Percentiles rank a stretch among this genome's conserved stretches.
These are phyloP conservation scores for Stentor coeruleus DNA, from an alignment of 73 alveolate species.

Conservation along the genomic window DNA sequence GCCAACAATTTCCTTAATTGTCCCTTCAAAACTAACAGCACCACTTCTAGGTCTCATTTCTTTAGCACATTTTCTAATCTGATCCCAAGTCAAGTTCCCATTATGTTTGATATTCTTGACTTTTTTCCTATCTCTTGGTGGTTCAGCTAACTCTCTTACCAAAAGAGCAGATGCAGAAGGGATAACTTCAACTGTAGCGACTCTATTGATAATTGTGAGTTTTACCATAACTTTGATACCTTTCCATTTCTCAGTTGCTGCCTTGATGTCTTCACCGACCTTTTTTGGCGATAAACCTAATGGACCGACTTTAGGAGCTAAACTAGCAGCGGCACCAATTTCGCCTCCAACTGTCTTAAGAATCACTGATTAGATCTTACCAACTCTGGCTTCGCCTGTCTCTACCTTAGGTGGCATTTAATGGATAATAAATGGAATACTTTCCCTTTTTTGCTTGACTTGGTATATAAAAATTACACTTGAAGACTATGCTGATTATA, in stretches of 20 bases:
- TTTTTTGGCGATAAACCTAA: constrained; percentile 82
- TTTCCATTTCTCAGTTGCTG: constrained; percentile 55
- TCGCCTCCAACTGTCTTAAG: constrained; percentile 55
- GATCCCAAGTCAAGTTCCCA: neutral
- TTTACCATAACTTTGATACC: constrained; percentile 69
- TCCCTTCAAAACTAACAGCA: no score
- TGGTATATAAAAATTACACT: no score
- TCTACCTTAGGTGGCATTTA: neutral
- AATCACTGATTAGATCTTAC: neutral
- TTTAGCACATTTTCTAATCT: neutral
- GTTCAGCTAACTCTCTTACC: constrained; percentile 69
- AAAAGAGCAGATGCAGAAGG: constrained; percentile 79
- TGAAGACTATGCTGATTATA: no score
- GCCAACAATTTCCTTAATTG: constrained; percentile 38
- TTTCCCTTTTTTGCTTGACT: neutral
- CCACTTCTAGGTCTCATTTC: no score
- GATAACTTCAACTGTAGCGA: constrained; percentile 56
- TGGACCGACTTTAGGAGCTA: constrained; percentile 86
- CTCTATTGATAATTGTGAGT: constrained; percentile 67
- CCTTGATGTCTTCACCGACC: constrained; percentile 59
- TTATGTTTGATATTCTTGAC: constrained; percentile 42
- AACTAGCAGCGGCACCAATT: constrained; percentile 69
- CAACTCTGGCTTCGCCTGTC: neutral
- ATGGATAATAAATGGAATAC: neutral
- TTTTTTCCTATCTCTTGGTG: constrained; percentile 39